A percentile compares a stretch with the other conserved stretches of the same genome.
These are phyloP conservation scores for Colletotrichum tropicale DNA, from an alignment of 2,329 filamentous ascomycete species.

Conservation along the genomic window DNA sequence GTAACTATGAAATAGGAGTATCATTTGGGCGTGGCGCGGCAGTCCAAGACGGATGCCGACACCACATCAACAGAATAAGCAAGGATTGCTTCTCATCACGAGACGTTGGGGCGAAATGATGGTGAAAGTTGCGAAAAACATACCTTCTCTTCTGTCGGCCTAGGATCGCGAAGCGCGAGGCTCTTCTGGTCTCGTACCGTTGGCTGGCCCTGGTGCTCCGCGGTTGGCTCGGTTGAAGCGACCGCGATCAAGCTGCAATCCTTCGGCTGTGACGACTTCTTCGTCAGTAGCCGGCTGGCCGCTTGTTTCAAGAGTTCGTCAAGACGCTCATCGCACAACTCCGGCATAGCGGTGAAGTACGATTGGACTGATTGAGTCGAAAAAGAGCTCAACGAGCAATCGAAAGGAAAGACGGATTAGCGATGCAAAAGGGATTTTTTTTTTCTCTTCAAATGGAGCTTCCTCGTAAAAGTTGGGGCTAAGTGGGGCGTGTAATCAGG, in stretches of 20 bases:
- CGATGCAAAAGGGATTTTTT: background rate
- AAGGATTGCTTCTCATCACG: constrained; percentile 46
- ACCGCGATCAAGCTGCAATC: constrained; percentile 12
- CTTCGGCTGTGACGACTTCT: background rate
- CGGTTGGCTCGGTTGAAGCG: background rate
- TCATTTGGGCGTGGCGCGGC: constrained; percentile 60
- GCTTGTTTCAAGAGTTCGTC: constrained; percentile 20
- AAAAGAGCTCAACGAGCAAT: background rate
- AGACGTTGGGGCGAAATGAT: background rate
- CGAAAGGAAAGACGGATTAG: background rate
- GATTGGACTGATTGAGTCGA: background rate
- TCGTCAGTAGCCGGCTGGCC: constrained; percentile 17
- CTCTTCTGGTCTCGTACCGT: background rate
- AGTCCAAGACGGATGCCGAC: constrained; percentile 44
- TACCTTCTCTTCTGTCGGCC: constrained; percentile 8
- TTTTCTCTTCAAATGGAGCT: background rate
- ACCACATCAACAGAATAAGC: constrained; percentile 27
- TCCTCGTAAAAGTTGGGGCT: background rate
- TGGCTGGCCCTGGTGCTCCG: background rate
- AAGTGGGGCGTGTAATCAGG: background rate
- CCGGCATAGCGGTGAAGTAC: constrained; percentile 21
- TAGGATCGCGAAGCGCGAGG: constrained; percentile 16
- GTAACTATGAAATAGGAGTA: constrained; percentile 72
- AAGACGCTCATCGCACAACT: constrained; percentile 19
- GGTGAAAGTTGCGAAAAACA: background rate